Evolutionary conservation across 306 rosid genomes (phyloP).

Genomic region (Lathyrus oleraceus): DNA sequence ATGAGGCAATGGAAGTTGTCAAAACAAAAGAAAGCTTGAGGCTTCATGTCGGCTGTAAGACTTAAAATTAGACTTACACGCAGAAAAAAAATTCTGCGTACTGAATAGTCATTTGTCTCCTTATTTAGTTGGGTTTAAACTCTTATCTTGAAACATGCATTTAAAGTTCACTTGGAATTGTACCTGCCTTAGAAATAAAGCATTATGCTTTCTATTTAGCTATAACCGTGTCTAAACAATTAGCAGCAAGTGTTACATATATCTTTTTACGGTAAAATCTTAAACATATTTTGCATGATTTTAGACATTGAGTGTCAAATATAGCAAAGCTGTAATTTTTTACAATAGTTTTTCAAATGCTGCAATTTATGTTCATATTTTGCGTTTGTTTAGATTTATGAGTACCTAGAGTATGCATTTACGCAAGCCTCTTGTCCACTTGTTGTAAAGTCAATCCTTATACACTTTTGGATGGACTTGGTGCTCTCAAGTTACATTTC

Average conservation of each 20-base stretch:
- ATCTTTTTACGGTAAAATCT: not conserved
- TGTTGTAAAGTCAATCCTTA: not conserved
- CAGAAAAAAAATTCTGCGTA: not conserved
- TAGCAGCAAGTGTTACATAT: no score
- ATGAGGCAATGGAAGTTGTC: constrained; percentile 51
- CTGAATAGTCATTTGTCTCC: no score
- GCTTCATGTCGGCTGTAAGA: constrained; percentile 11
- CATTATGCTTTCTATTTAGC: no score
- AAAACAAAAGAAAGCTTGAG: constrained; percentile 38
- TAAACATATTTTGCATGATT: not conserved
- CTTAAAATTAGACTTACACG: not conserved
- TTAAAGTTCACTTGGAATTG: no score
- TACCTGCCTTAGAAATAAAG: no score
- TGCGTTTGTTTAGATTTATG: not conserved
- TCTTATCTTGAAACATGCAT: no score
- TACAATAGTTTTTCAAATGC: not conserved
- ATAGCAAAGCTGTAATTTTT: not conserved
- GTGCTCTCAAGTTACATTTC: not conserved
- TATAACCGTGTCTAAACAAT: no score
- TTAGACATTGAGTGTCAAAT: not conserved
- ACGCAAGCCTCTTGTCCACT: not conserved
- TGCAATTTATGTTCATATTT: not conserved
- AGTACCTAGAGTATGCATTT: not conserved
- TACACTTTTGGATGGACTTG: not conserved
- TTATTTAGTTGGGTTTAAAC: no score